Evolutionary conservation across 176 grass and related monocot genomes (phyloP), one percentile per base, ranked within the genome.

Genomic region (Secale cereale): DNA sequence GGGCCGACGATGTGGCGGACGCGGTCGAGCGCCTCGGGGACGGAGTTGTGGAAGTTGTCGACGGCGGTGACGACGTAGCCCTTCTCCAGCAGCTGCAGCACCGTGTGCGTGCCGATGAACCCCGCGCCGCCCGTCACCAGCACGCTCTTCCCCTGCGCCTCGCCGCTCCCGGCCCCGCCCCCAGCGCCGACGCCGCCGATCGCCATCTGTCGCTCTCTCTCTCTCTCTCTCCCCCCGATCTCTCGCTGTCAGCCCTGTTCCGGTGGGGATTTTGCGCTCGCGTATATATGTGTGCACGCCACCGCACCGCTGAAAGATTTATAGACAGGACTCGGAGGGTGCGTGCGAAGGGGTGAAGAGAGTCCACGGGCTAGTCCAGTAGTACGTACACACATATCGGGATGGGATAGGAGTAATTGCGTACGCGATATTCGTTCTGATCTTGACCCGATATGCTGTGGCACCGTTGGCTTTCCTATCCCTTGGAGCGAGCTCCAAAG

Each of bases 21-120:
- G 82, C 91, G 91, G 76, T 91, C 89, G 87, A 98, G 77, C 12
- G 93, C 93, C 83, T 92, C 96, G 0, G 93, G 91, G 35, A 91
- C 91, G 78, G 96, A 95, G 93, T 98, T 98, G 87, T 94, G 80
- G 81, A 98, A 88, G 93, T 94, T 98, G 86, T 98, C 96, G 63
- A 98, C 89, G 83, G 86, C 80, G 46, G 87, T 89, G 81, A 98
- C 93, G 69, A 33, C 80, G 93, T 78, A 92, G 0, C 96, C 96
- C 32, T 84, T 92, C 68, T 67, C 80, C 66, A 98, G 91, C 8
- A 98, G 87, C 78, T 87, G 96, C 50, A 98, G 88, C 89, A 86
- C 93, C 30, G 96, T 98, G 91, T 95, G 96, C 70, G 93, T 98
- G 63, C 96, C 93, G 85, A 98, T 98, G 77, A 92, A 98, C 8